phyloP scores from a whole-genome alignment of 768 basidiomycete genomes.

The Cyclocybe aegerita region DNA sequence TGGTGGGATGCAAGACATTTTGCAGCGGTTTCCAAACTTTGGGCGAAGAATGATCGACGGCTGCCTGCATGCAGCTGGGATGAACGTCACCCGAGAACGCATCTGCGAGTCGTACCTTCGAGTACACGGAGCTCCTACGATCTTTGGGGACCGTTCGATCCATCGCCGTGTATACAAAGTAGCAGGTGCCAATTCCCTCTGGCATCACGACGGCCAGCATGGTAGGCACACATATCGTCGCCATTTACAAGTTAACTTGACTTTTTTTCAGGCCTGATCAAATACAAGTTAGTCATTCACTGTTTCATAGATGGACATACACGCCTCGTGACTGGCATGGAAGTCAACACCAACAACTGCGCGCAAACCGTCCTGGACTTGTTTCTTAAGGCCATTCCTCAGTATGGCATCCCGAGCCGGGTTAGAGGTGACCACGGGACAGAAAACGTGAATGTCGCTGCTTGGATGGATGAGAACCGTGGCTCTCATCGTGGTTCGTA shows the following conservation, averaged over 20 bases:
- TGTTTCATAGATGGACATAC: conserved; percentile 33
- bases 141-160: conserved; percentile 9
- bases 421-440: conserved; percentile 19
- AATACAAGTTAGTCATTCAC: conserved; percentile 32
- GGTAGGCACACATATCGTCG: conserved; percentile 21
- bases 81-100: conserved; percentile 14
- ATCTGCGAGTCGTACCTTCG: conserved; percentile 19
- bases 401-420: conserved; percentile 4
- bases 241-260: background rate
- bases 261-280: conserved; percentile 23
- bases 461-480: conserved; percentile 8
- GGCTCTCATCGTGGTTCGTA: conserved; percentile 13
- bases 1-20: background rate
- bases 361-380: background rate
- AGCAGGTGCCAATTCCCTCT: conserved; percentile 29
- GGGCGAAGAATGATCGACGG: conserved; percentile 23
- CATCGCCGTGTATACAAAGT: conserved; percentile 21
- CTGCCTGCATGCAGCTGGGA: conserved; percentile 11
- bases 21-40: conserved; percentile 18
- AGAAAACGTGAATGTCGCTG: conserved; percentile 19
- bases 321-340: background rate
- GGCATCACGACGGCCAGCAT: conserved; percentile 39
- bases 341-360: background rate
- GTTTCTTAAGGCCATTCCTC: background rate
- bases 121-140: conserved; percentile 14